Base-by-base conservation (phyloP, 176 grass and related monocot genomes). In the Saccharum spontaneum region DNA sequence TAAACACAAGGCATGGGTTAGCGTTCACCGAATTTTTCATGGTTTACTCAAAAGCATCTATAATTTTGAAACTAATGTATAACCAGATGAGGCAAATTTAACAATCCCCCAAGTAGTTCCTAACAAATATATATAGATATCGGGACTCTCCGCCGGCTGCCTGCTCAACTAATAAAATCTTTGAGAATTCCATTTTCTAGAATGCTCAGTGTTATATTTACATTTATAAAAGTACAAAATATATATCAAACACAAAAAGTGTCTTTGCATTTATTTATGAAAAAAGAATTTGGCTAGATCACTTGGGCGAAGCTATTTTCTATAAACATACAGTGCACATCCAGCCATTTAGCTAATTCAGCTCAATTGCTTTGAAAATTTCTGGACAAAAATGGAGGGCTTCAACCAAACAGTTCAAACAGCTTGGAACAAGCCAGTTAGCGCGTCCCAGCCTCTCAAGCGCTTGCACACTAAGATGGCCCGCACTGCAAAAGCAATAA, bases 1-100 rank as follows among this genome's bases (percentile, higher is more conserved):
- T 98, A 84, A 59, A 46, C 49, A 78, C 3, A 79, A 79, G 59
- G 67, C 38, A 71, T 33, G 22, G 28, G 73, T 88, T 50, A 43
- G 82, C 30, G 10, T n/a, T 73, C 2, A 75, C 38, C 20, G 28
- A 50, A 75, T 23, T 68, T 41, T 45, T 76, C 50, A 84, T 88
- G 66, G 20, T 69, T 26, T 61, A 45, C 23, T 17, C 20, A 13
- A 64, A 46, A 90, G 14, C 5, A 79, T 69, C 81, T 52, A 65
- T 28, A 79, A 22, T 49, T 18, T 71, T 23, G 82, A 45, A 90
- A 82, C 28, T 5, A 75, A 55, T 24, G 63, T 57, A 79, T 23
- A 64, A 67, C 7, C 20, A 82, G 52, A 81, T 37, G 38, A 28
- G 2, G 30, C 1, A 76, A 79, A 62, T 5, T 22, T 20, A 34